Evolutionary conservation across 176 grass and related monocot genomes (phyloP).

Genomic region (Bolboschoenus planiculmis): DNA sequence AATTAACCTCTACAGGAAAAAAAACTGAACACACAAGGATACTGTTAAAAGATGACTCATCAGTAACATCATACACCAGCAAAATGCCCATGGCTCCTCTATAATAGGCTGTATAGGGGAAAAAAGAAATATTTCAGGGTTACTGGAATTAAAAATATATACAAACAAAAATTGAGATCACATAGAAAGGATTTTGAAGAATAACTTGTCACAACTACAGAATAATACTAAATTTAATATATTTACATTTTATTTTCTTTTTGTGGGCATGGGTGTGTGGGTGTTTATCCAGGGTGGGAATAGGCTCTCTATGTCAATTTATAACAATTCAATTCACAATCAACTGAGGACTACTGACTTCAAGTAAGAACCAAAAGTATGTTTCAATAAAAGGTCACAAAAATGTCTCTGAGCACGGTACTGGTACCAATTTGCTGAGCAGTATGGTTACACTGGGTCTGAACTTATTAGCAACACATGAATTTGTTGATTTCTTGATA

Average conservation of each 20-base stretch:
- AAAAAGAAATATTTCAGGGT: neutral
- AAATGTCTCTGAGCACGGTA: neutral
- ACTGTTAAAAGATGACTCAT: constrained; percentile 93
- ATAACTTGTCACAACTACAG: neutral
- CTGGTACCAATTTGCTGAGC: neutral
- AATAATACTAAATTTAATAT: neutral
- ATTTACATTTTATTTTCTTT: neutral
- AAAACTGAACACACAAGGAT: constrained; percentile 33
- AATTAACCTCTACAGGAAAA: neutral
- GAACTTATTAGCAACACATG: neutral
- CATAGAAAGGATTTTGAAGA: neutral
- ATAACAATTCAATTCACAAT: neutral
- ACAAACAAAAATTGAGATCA: neutral
- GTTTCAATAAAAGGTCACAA: neutral
- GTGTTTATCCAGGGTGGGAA: neutral
- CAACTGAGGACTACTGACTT: neutral
- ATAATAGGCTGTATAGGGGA: constrained; percentile 62
- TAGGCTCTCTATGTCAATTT: neutral
- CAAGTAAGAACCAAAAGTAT: neutral
- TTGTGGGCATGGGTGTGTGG: neutral
- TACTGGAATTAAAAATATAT: neutral
- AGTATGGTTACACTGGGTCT: neutral
- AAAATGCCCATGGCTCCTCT: constrained; percentile 95
- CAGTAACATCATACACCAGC: constrained; percentile 88
- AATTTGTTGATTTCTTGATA: neutral